phyloP scores from a whole-genome alignment of 2,329 filamentous ascomycete genomes.

The Whalleya microplaca region DNA sequence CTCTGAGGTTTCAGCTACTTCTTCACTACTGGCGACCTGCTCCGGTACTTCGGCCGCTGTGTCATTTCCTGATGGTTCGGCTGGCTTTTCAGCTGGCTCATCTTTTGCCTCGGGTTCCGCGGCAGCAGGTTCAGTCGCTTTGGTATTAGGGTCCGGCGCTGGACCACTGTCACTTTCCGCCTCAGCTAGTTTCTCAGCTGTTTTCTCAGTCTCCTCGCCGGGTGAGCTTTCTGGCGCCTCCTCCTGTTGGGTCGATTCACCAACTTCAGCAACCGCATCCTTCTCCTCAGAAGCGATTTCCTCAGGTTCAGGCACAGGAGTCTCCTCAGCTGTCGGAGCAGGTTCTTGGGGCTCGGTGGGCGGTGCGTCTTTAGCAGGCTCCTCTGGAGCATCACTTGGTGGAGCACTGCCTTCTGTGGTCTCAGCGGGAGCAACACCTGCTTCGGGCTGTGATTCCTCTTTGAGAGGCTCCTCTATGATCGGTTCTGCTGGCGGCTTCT shows the following conservation, averaged over 20 bases:
- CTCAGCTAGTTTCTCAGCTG: background rate
- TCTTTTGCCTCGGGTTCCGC: background rate
- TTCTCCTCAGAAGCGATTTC: background rate
- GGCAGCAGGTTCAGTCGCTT: background rate
- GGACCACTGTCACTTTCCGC: background rate
- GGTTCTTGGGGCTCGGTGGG: background rate
- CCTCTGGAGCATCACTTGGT: background rate
- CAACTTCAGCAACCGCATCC: background rate
- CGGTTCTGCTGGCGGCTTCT: background rate
- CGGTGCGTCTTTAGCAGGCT: background rate
- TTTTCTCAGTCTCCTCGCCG: background rate
- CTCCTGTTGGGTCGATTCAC: background rate
- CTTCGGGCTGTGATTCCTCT: background rate
- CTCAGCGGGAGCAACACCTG: background rate
- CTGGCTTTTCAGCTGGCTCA: background rate
- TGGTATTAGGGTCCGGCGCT: background rate
- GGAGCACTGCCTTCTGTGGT: background rate
- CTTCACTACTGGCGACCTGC: background rate
- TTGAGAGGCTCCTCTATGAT: background rate
- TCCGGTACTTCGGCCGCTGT: background rate
- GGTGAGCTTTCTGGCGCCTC: background rate
- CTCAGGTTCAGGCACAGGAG: background rate
- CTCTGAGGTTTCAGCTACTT: background rate
- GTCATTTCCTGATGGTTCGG: background rate
- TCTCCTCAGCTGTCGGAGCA: background rate